phyloP scores from a whole-genome alignment of 169 alveolate species.

The Fabrea salina region DNA sequence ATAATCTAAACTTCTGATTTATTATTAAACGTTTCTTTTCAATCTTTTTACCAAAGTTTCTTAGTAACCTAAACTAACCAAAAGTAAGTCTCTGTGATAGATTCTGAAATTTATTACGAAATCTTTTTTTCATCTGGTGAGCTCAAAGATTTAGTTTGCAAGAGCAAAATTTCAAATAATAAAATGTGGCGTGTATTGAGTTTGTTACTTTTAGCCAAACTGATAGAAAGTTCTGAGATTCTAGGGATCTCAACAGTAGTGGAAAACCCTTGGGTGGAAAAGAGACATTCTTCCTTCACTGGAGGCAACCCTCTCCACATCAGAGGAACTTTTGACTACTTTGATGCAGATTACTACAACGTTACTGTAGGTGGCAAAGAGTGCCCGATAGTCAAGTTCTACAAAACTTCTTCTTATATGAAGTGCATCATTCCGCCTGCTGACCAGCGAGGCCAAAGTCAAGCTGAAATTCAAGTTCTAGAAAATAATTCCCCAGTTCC shows the following conservation, averaged over 20 bases:
- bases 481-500: not conserved
- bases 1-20: no score
- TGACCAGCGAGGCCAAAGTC: not conserved
- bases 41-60: no score
- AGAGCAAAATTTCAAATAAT: no score
- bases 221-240: no score
- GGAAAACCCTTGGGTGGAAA: not conserved
- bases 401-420: not conserved
- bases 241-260: conserved; percentile 18
- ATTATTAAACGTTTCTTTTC: no score
- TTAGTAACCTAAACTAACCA: no score
- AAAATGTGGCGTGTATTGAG: no score
- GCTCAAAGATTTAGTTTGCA: no score
- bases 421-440: not conserved
- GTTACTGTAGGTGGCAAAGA: not conserved
- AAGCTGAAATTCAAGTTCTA: not conserved
- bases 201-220: no score
- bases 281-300: not conserved
- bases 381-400: conserved; percentile 10
- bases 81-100: no score
- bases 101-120: no score
- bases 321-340: not conserved
- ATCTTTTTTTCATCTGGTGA: no score
- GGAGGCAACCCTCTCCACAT: conserved; percentile 13
- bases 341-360: not conserved